Conservation (phyloP, 2,329 filamentous ascomycete genomes). For the Bipolaris cookei region DNA sequence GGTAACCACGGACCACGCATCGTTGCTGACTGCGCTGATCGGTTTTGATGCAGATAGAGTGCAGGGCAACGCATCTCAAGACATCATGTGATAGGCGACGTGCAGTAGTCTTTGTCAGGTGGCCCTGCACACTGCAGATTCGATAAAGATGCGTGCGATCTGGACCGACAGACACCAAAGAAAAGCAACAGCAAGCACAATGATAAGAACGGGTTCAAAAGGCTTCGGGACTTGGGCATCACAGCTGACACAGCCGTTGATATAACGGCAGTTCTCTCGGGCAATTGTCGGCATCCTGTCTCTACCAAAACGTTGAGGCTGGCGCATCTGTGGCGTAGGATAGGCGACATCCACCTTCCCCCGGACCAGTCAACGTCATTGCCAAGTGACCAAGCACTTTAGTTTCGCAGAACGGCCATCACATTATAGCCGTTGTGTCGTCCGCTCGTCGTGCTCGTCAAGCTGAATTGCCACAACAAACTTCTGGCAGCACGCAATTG, state of each 20-base stretch:
- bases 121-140: conserved; percentile 5
- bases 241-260: conserved; percentile 1
- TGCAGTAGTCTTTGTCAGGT: conserved; percentile 13
- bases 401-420: conserved; percentile 11
- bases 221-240: too few species aligned
- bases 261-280: conserved; percentile 6
- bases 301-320: not conserved
- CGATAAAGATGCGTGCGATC: not conserved
- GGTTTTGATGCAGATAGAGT: conserved; percentile 9
- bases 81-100: conserved; percentile 21
- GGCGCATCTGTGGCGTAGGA: conserved; percentile 6
- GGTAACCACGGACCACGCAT: conserved; percentile 2
- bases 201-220: not conserved
- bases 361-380: conserved; percentile 13
- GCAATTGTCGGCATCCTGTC: not conserved
- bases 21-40: conserved; percentile 15
- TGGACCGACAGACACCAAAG: not conserved
- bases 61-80: conserved; percentile 7
- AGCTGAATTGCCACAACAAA: not conserved
- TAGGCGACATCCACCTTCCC: conserved; percentile 1
- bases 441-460: not conserved
- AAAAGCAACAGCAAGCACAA: not conserved
- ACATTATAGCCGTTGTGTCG: conserved; percentile 9
- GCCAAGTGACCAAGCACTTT: conserved; percentile 18
- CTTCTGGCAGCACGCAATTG: not conserved